phyloP scores from a whole-genome alignment of 2,329 filamentous ascomycete genomes.

The Colletotrichum australisinense region DNA sequence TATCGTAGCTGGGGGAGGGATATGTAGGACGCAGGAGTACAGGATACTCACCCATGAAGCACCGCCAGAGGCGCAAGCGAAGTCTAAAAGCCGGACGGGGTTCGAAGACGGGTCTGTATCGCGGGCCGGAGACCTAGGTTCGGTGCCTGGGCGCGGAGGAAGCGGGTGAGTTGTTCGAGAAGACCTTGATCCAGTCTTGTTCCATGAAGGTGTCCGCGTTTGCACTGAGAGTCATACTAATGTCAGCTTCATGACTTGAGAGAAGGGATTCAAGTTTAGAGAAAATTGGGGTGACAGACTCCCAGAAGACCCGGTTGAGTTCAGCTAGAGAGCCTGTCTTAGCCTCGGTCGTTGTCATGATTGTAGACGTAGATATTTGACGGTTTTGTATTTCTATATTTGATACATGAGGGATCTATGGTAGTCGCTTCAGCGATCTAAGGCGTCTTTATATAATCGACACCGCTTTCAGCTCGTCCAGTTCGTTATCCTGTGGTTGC shows the following conservation, averaged over 20 bases:
- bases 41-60: slow-evolving; percentile 32
- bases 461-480: neutral
- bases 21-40: neutral
- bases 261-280: neutral
- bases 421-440: neutral
- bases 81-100: slow-evolving; percentile 35
- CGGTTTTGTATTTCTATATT: neutral
- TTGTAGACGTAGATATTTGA: neutral
- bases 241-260: neutral
- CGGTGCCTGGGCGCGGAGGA: slow-evolving; percentile 27
- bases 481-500: neutral
- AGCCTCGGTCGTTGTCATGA: slow-evolving; percentile 2
- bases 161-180: slow-evolving; percentile 30
- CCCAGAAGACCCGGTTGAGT: slow-evolving; percentile 33
- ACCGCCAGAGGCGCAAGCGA: slow-evolving; percentile 37
- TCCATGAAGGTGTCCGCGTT: slow-evolving; percentile 27
- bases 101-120: neutral
- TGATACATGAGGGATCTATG: neutral
- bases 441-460: neutral
- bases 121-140: slow-evolving; percentile 19
- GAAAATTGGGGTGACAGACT: slow-evolving; percentile 10
- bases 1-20: neutral
- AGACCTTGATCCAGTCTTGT: slow-evolving; percentile 36
- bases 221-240: neutral
- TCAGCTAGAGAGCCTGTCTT: slow-evolving; percentile 24